Conservation (phyloP, 2,329 filamentous ascomycete species). For the Arthroderma sp. region DNA sequence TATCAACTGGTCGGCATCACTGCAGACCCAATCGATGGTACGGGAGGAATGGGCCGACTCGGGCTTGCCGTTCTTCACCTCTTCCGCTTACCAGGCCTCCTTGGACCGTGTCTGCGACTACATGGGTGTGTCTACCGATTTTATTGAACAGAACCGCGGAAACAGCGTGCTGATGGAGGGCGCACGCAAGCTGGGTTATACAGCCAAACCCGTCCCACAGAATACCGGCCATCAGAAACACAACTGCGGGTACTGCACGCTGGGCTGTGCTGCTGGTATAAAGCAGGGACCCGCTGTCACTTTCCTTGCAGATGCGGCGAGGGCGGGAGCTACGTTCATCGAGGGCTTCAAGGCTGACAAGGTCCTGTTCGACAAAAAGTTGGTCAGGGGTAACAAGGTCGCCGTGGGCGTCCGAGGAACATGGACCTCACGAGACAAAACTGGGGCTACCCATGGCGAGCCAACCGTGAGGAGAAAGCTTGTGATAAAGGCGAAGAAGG, state of each 20-base stretch:
- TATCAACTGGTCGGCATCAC: slow-evolving; percentile 65
- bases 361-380: slow-evolving; percentile 53
- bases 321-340: slow-evolving; percentile 65
- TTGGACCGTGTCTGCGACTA: slow-evolving; percentile 66
- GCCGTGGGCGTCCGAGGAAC: slow-evolving; percentile 61
- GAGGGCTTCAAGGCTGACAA: slow-evolving; percentile 66
- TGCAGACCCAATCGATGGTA: slow-evolving; percentile 62
- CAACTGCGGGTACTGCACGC: slow-evolving; percentile 55
- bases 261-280: slow-evolving; percentile 50
- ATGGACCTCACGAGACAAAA: slow-evolving; percentile 60
- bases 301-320: slow-evolving; percentile 68
- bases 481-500: slow-evolving; percentile 63
- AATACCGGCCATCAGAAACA: slow-evolving; percentile 66
- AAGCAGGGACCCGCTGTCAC: slow-evolving; percentile 69
- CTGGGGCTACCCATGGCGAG: slow-evolving; percentile 45
- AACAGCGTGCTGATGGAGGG: slow-evolving; percentile 67
- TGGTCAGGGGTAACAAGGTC: slow-evolving; percentile 38
- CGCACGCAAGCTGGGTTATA: slow-evolving; percentile 59
- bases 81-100: slow-evolving; percentile 60
- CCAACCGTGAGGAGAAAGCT: slow-evolving; percentile 48
- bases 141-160: slow-evolving; percentile 59
- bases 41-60: slow-evolving; percentile 65
- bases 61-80: slow-evolving; percentile 62
- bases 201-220: slow-evolving; percentile 57
- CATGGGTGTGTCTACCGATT: slow-evolving; percentile 60